Base-by-base conservation (phyloP, 2,329 filamentous ascomycete species). In the Monosporascus sp. region DNA sequence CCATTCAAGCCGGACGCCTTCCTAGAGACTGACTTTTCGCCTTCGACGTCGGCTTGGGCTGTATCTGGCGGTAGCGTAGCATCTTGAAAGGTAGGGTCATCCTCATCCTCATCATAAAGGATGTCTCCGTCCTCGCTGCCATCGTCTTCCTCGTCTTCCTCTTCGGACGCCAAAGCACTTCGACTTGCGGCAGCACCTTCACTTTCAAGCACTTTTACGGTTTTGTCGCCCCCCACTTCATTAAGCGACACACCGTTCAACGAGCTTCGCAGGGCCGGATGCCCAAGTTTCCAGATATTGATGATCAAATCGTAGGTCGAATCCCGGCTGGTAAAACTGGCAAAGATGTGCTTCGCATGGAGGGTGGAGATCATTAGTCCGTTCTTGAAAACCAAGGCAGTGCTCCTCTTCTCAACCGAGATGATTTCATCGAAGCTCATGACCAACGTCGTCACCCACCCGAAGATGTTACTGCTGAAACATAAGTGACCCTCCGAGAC, bases 371-470 rank as follows among this genome's bases (percentile, higher is more conserved):
- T 96, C 73, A 96, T 94, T 52, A 99, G 89, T 4, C 93, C 95
- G 66, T 99, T 99, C 55, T 95, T 96, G 72, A 99, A 97, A 2
- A 99, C 79, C 55, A 99, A 80, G 1, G 94, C 94, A 0, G 94
- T 99, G 67, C 86, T 97, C 69, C 96, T 89, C 75, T 97, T 97
- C 72, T 99, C 94, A 7, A 99, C 89, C 1, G 93, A 91, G 20
- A 97, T 90, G 53, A 99, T 90, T 70, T 99, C 94, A 66, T 99
- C 94, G 68, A 99, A 99, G 69, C 91, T 95, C 75, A 99, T 96
- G 50, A 99, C 93, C 43, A 99, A 77, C 1, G 94, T 99, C 0
- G 94, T 99, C 22, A 95, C 89, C 94, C 94, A 99, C 51, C 94
- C 94, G 47, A 99, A 82, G 60, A 99, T 99, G 68, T 99, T 99